Base-by-base conservation (phyloP, 179 eudicot species). In the Beta corolliflora region DNA sequence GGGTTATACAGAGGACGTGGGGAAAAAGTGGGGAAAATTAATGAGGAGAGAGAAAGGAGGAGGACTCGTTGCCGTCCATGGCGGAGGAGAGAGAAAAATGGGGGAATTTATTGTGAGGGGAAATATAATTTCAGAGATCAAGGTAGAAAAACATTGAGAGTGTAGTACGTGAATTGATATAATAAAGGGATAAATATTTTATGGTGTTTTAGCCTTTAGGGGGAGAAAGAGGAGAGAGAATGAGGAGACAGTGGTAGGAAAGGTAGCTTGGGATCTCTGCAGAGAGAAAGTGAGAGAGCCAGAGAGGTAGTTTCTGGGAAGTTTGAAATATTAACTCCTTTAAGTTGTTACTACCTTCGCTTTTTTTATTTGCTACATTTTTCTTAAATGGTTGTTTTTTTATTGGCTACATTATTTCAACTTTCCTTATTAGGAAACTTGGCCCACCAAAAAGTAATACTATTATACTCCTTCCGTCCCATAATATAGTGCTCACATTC, bases 21-120 rank as follows among this genome's bases (percentile, higher is more conserved):
- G 63, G 5, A 19, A 29, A 53, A 29, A 46, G 52, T 54, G 80
- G 72, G 45, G 15, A 58, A 10, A 71, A 0, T 66, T 55, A 81
- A 66, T 75, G 71, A 45, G 41, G 74, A 81, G 83, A 71, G 71
- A 80, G 77, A 70, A 53, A 45, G 45, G 19, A 48, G 19, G 53
- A 23, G n/a, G 69, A 45, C 80, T 81, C 80, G 19, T 81, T 75
- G 65, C 83, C 83, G 75, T 75, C 83, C 83, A 81, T 81, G 83
- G 79, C 83, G 83, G 83, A 75, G 29, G 70, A 75, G 64, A 73
- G 76, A 73, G 76, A 53, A 73, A 73, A 3, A n/a, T 3, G 41
- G 18, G 19, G 59, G 75, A 16, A 71, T 71, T 71, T 73, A 73
- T 73, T 36, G 41, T 36, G 61, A 25, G 4, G 59, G 1, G 14